phyloP scores from a whole-genome alignment of 1,284 basidiomycete species.

The Trichosporon asahii region DNA sequence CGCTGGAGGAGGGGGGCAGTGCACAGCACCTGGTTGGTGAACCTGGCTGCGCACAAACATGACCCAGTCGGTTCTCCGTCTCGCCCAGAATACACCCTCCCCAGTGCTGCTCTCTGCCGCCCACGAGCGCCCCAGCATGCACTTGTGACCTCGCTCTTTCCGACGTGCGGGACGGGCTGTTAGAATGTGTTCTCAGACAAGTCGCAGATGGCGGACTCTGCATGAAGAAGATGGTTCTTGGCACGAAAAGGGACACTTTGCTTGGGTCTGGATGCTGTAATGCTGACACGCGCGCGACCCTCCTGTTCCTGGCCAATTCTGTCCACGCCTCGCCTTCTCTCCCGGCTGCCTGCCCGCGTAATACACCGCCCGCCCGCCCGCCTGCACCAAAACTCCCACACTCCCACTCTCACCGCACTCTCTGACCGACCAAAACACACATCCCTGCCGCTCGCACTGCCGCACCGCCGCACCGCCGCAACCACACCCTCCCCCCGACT shows the following conservation, averaged over 20 bases:
- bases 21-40: not conserved
- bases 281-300: conserved; percentile 2
- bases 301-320: conserved; percentile 1
- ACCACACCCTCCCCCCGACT: not conserved
- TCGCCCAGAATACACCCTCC: not conserved
- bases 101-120: not conserved
- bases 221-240: not conserved
- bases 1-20: not conserved
- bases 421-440: conserved; percentile 6
- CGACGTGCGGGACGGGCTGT: not conserved
- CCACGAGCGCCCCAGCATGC: not conserved
- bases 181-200: not conserved
- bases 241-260: not conserved
- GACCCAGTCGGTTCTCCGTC: not conserved
- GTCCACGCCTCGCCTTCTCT: not conserved
- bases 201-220: not conserved
- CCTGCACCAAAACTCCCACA: not conserved
- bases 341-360: not conserved
- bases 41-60: not conserved
- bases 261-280: not conserved
- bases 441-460: not conserved
- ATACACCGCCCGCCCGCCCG: too few relatives aligned
- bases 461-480: not conserved
- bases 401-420: not conserved
- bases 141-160: not conserved